Percentiles rank a stretch among this genome's conserved stretches.
Evolutionary conservation across 2,329 filamentous ascomycete genomes (phyloP).

Genomic region (Pseudopithomyces maydicus): DNA sequence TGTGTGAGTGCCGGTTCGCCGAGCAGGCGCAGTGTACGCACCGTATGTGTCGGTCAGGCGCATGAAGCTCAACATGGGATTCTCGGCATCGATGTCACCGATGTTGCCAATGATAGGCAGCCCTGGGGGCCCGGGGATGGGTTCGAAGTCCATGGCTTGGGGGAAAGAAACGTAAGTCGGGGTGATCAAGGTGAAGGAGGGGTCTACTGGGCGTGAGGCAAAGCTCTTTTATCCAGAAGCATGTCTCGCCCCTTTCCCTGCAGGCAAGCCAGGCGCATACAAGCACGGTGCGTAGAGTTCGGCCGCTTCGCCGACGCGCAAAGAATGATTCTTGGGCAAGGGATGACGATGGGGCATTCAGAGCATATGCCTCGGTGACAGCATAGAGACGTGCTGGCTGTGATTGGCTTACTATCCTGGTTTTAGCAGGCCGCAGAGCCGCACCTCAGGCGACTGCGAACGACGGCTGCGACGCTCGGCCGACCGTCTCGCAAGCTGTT

Average conservation of each 20-base stretch:
- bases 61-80: conserved; percentile 60
- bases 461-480: not conserved
- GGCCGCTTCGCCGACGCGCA: conserved; percentile 14
- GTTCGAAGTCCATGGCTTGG: conserved; percentile 16
- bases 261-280: not conserved
- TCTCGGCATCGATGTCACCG: conserved; percentile 64
- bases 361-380: conserved; percentile 10
- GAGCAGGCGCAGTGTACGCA: conserved; percentile 29
- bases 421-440: conserved; percentile 1
- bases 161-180: not conserved
- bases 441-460: not conserved
- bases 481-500: not conserved
- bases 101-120: conserved; percentile 71
- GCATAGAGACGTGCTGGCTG: not conserved
- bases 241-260: not conserved
- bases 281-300: conserved; percentile 3
- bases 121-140: conserved; percentile 68
- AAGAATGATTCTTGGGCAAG: not conserved
- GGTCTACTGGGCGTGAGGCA: not conserved
- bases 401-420: conserved; percentile 3
- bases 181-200: not conserved
- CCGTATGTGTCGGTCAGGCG: conserved; percentile 70
- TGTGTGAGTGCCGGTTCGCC: not conserved
- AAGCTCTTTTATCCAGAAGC: not conserved
- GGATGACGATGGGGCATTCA: not conserved